Conservation (phyloP, 495 filamentous ascomycete species). For the Bryoglossum gracile region DNA sequence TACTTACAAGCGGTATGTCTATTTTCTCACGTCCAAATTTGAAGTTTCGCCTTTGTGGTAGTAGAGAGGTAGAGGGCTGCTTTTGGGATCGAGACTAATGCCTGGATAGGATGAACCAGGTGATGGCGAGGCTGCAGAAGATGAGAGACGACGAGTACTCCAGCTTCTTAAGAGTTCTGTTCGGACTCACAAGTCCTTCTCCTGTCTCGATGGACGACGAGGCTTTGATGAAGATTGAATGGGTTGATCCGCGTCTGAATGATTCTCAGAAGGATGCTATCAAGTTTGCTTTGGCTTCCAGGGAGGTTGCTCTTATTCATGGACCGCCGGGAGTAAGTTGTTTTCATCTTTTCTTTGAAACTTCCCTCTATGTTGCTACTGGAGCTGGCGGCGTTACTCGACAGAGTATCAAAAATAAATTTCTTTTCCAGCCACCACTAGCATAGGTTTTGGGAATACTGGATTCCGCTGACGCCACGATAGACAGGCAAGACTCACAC, state of each 20-base stretch:
- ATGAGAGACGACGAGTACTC: conserved; percentile 64
- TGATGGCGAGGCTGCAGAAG: conserved; percentile 73
- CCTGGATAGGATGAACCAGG: conserved; percentile 82
- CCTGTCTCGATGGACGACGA: conserved; percentile 40
- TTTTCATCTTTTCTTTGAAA: not conserved
- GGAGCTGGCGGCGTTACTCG: no score
- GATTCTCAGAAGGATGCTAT: conserved; percentile 89
- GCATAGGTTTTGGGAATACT: no score
- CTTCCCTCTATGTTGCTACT: not conserved
- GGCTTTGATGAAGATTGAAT: conserved; percentile 48
- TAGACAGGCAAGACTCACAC: conserved; percentile 96
- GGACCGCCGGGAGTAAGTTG: conserved; percentile 72
- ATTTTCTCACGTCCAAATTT: not conserved
- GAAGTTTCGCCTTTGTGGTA: no score
- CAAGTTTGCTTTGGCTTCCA: conserved; percentile 72
- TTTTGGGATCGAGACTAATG: no score
- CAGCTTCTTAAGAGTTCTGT: conserved; percentile 72
- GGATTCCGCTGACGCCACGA: not conserved
- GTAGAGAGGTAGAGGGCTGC: conserved; percentile 25
- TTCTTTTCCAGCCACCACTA: no score
- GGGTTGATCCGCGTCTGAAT: conserved; percentile 75
- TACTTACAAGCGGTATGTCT: conserved; percentile 65
- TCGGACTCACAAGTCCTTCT: conserved; percentile 60
- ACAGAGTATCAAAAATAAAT: no score
- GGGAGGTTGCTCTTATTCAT: conserved; percentile 87